A percentile compares a stretch with the other conserved stretches of the same genome.
These are phyloP conservation scores for Eremochloa ophiuroides DNA, from an alignment of 176 grass and related monocot species.

Conservation along the genomic window DNA sequence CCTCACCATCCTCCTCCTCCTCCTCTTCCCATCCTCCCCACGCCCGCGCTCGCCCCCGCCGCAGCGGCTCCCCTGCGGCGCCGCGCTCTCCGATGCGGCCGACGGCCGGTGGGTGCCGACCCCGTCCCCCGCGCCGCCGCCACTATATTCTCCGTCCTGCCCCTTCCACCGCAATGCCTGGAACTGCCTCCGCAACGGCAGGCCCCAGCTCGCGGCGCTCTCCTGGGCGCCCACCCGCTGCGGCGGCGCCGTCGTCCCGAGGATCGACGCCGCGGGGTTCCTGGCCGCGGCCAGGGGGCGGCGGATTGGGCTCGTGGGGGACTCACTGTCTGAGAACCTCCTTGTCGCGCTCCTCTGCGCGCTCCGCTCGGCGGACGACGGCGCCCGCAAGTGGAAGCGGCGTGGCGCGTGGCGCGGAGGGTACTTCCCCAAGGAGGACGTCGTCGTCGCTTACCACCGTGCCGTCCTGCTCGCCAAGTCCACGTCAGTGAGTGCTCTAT, in stretches of 20 bases:
- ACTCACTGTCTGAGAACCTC: slow-evolving; percentile 89
- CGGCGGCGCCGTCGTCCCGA: slow-evolving; percentile 47
- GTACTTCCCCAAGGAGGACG: slow-evolving; percentile 70
- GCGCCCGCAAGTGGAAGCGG: slow-evolving; percentile 83
- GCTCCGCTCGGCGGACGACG: slow-evolving; percentile 54
- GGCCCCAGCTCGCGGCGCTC: slow-evolving; percentile 41
- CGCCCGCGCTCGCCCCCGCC: neutral
- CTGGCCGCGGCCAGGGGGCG: slow-evolving; percentile 40
- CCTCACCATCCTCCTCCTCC: slow-evolving; percentile 24
- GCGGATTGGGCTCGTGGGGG: slow-evolving; percentile 67
- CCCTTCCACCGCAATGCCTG: slow-evolving; percentile 90
- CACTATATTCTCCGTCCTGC: slow-evolving; percentile 60
- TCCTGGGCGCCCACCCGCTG: slow-evolving; percentile 77
- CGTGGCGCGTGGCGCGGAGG: slow-evolving; percentile 88
- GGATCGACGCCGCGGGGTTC: slow-evolving; percentile 60
- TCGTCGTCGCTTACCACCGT: slow-evolving; percentile 79
- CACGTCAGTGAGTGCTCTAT: slow-evolving; percentile 60
- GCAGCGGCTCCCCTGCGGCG: slow-evolving; percentile 51
- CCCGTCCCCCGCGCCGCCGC: neutral
- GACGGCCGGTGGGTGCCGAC: slow-evolving; percentile 56
- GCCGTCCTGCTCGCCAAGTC: slow-evolving; percentile 85
- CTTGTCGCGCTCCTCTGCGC: slow-evolving; percentile 72
- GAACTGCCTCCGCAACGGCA: slow-evolving; percentile 81
- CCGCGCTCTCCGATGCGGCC: slow-evolving; percentile 49
- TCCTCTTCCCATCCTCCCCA: slow-evolving; percentile 15